Evolutionary conservation across 352 stramenopile genomes (phyloP), one percentile per base, ranked within the genome.

Genomic region (Globisporangium carolinianum): DNA sequence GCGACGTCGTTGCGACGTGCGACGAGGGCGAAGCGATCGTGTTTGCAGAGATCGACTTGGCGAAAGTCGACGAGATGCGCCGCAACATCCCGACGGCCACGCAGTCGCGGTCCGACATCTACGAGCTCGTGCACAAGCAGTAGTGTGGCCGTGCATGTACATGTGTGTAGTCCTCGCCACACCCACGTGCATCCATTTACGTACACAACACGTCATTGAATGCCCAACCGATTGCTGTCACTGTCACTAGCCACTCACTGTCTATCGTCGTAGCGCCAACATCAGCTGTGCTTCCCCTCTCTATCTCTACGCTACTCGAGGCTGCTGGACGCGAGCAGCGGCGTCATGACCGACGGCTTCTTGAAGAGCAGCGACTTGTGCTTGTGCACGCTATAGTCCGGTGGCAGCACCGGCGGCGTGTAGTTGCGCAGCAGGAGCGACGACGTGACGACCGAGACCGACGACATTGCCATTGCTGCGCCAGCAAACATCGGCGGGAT

Each of bases 401-500:
- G 67, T 2, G 80, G 80, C 18, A 91, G 76, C 52, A 71, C 59
- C 3, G 92, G 93, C 53, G 87, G 86, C 52, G 54, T 60, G 71
- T 99, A 98, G 63, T 91, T 83, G 57, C 89, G 83, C 50, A 99
- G 77, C 52, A 96, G 68, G 8, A 99, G 77, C 51, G 93, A 98
- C 47, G 89, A 98, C 14, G 76, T 93, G 47, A 99, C 88, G 2
- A 99, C 97, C 53, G 93, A 98, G 32, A 99, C 90, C 18, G 91
- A 98, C 43, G 87, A 98, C 51, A 98, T 89, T 58, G 95, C 95
- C 96, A 99, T 99, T 62, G 95, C 94, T 4, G 94, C 85, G 38
- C 96, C 96, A 35, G 96, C 96, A 59, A 98, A 91, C 76, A 97
- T 97, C 39, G 97, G 97, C 53, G 97, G 97, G 42, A 99, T 95